These are phyloP conservation scores for Parsonsia alboflavescens DNA, from an alignment of 257 asterid species.

Conservation along the genomic window DNA sequence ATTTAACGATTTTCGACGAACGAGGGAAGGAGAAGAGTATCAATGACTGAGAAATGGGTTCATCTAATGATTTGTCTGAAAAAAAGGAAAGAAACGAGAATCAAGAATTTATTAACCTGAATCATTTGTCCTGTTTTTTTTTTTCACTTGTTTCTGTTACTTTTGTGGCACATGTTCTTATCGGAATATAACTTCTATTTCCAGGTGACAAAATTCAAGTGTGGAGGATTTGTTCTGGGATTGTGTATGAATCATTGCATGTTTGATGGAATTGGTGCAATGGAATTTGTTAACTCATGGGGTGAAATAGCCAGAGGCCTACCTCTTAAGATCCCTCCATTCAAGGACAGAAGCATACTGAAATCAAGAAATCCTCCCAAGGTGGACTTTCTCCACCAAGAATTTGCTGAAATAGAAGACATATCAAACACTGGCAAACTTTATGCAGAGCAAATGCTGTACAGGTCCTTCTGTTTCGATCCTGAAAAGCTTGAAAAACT, in stretches of 20 bases:
- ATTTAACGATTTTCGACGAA: too few relatives aligned
- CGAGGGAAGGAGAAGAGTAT: too few relatives aligned
- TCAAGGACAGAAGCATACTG: conserved; percentile 67
- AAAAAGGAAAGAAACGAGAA: too few relatives aligned
- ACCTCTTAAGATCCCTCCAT: conserved; percentile 49
- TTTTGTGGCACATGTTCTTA: too few relatives aligned
- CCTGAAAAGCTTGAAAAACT: conserved; percentile 60
- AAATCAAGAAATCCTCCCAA: conserved; percentile 64
- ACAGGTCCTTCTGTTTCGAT: conserved; percentile 64
- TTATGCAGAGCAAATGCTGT: conserved; percentile 59
- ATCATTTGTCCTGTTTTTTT: not conserved
- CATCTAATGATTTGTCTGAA: too few relatives aligned
- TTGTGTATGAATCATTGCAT: conserved; percentile 86
- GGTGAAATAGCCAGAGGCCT: conserved; percentile 72
- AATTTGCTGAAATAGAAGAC: conserved; percentile 69
- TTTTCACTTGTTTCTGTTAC: not conserved
- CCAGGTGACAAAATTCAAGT: conserved; percentile 81
- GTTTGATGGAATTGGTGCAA: conserved; percentile 88
- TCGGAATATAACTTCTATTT: not conserved
- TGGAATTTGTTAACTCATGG: conserved; percentile 87
- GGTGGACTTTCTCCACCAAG: conserved; percentile 61
- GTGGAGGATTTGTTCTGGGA: conserved; percentile 90
- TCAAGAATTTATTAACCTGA: too few relatives aligned
- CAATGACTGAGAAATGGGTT: too few relatives aligned
- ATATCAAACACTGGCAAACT: conserved; percentile 50